Evolutionary conservation across 768 basidiomycete species (phyloP), one percentile per base, ranked within the genome.

Genomic region (Psilocybe azurescens): DNA sequence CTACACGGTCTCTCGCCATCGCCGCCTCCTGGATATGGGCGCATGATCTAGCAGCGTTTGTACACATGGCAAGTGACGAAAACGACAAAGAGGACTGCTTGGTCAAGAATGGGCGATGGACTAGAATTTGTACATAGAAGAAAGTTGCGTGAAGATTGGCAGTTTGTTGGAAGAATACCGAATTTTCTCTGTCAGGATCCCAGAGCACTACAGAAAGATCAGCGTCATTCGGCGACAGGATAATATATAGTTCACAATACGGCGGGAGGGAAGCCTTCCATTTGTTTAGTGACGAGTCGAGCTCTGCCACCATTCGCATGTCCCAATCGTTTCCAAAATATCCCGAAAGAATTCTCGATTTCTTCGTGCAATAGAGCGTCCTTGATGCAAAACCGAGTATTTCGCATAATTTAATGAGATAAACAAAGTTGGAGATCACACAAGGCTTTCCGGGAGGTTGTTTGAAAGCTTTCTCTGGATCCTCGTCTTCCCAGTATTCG

Each of bases 301-400:
- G 74, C 60, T 90, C 88, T 3, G 88, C 82, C 1, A 92, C 88
- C 39, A 89, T 83, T 57, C 82, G 75, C 51, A 89, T 83, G 59
- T 89, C 89, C 90, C 89, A 91, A 60, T 87, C 62, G 61, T 75
- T 58, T 0, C 86, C 88, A 2, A 83, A 82, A 64, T 87, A 84
- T 10, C 89, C 89, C 3, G 90, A 79, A 1, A 86, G 72, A 5
- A 86, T 74, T 67, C 89, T 89, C 0, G 86, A 86, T 67, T 89
- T 90, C 70, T 90, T 91, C 65, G 91, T 91, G n/a, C 92, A 88
- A 70, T 94, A 95, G 89, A 91, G 84, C 0, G 89, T 89, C 16
- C 89, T 78, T 49, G 91, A 70, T 0, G 83, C 79, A 54, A 89
- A 88, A 3, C 85, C 85, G 16, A 88, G 75, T 39, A 93, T 86